Evolutionary conservation across 2,329 filamentous ascomycete species (phyloP), one percentile per base, ranked within the genome.

Genomic region (Sarocladiaceae sp.): DNA sequence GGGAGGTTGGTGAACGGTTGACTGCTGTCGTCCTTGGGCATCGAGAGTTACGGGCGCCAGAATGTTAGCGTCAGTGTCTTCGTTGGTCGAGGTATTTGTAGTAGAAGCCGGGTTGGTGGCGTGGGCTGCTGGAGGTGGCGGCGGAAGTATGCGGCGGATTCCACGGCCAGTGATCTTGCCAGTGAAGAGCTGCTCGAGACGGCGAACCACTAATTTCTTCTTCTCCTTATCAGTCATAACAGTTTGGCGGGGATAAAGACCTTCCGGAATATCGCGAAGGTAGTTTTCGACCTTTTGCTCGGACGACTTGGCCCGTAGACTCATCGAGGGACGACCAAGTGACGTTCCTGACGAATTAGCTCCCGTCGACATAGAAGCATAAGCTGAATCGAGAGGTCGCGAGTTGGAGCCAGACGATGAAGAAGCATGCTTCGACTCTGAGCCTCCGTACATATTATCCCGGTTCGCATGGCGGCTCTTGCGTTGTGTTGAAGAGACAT

Each of bases 151-250:
- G 12, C 50, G 58, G 29, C 49, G 55, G 26, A 51, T 37, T 63
- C 69, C 58, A 56, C 67, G 62, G 4, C 66, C 66, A 3, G 60
- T 62, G 15, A 73, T 69, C 55, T 83, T 85, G 3, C 88, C 88
- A 0, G 86, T 88, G 49, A 93, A 94, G 2, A 94, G 72, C 50
- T 90, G 85, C 55, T 94, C 88, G 5, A 94, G 61, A 2, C 85
- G 76, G 44, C 79, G 75, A 2, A 91, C 88, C 0, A 91, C 83
- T 16, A 89, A 57, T 57, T 82, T 88, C 67, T 87, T 88, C 66
- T 80, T 88, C 5, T 84, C 76, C 51, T 78, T 82, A 12, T 91
- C 86, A 0, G 81, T 80, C 75, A 89, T 78, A 1, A 68, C 59
- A 19, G 73, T 67, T 33, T 75, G 71, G 10, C 75, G 74, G 0